phyloP scores from a whole-genome alignment of 2,329 filamentous ascomycete genomes.

The Thelonectria rubi region DNA sequence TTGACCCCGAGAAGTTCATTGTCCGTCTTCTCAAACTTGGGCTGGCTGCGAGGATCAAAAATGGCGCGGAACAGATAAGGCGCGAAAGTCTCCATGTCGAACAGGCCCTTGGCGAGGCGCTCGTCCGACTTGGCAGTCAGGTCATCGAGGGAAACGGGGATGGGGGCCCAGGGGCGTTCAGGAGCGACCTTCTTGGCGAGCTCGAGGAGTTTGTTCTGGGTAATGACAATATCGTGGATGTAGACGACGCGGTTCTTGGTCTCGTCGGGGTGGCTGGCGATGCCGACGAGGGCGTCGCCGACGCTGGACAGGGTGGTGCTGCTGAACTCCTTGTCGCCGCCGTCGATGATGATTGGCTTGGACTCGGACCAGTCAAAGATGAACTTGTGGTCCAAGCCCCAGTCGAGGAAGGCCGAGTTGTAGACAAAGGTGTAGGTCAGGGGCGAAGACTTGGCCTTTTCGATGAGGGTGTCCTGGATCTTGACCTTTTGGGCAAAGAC shows the following conservation, averaged over 20 bases:
- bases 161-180: slow-evolving; percentile 57
- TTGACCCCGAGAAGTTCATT: slow-evolving; percentile 57
- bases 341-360: slow-evolving; percentile 57
- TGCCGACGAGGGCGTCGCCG: slow-evolving; percentile 57
- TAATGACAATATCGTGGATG: slow-evolving; percentile 54
- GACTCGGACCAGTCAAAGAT: slow-evolving; percentile 52
- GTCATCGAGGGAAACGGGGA: slow-evolving; percentile 45
- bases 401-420: slow-evolving; percentile 49
- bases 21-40: slow-evolving; percentile 49
- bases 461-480: slow-evolving; percentile 51
- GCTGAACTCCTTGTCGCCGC: slow-evolving; percentile 59
- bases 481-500: slow-evolving; percentile 61
- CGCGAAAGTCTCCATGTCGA: slow-evolving; percentile 43
- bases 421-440: slow-evolving; percentile 49
- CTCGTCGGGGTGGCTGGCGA: slow-evolving; percentile 59
- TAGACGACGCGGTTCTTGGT: slow-evolving; percentile 62
- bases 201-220: slow-evolving; percentile 56
- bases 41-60: slow-evolving; percentile 46
- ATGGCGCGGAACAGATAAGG: slow-evolving; percentile 47
- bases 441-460: slow-evolving; percentile 50
- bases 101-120: slow-evolving; percentile 44
- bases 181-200: slow-evolving; percentile 60
- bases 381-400: slow-evolving; percentile 49
- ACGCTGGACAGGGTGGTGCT: slow-evolving; percentile 58
- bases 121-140: slow-evolving; percentile 40